phyloP scores from a whole-genome alignment of 257 asterid genomes.

The Ehretia macrophylla region DNA sequence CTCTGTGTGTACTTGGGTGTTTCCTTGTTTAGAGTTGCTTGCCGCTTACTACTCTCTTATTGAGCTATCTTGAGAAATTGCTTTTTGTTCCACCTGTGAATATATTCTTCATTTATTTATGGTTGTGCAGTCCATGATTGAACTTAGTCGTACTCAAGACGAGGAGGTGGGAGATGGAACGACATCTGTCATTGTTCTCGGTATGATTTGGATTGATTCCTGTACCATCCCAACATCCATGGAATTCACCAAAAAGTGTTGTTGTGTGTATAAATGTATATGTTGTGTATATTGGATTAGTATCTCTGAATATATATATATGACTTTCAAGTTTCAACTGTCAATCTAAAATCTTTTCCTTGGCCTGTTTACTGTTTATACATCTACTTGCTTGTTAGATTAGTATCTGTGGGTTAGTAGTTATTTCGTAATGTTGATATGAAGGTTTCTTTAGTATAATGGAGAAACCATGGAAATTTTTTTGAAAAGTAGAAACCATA shows the following conservation, averaged over 20 bases:
- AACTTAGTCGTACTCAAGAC: constrained; percentile 97
- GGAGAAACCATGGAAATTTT: too few relatives aligned
- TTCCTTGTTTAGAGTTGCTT: background rate
- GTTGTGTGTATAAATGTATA: too few relatives aligned
- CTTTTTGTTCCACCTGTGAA: background rate
- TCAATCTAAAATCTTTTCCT: too few relatives aligned
- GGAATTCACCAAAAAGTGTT: background rate
- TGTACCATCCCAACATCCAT: background rate
- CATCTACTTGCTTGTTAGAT: too few relatives aligned
- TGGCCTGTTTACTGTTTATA: too few relatives aligned
- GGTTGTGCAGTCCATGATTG: constrained; percentile 88
- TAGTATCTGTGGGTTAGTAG: too few relatives aligned
- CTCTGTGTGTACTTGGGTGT: background rate
- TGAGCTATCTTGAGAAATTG: background rate
- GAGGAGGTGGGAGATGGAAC: constrained; percentile 99
- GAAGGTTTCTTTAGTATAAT: too few relatives aligned
- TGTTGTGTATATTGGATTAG: too few relatives aligned
- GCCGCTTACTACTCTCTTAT: background rate
- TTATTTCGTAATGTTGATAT: too few relatives aligned
- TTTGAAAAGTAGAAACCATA: too few relatives aligned
- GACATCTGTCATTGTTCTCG: constrained; percentile 93
- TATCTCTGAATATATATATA: too few relatives aligned
- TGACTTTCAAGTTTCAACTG: too few relatives aligned
- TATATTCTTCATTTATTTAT: constrained; percentile 6
- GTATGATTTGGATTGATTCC: constrained; percentile 36